Evolutionary conservation across 208 protist genomes (phyloP).

Genomic region (Porcisia deanei): DNA sequence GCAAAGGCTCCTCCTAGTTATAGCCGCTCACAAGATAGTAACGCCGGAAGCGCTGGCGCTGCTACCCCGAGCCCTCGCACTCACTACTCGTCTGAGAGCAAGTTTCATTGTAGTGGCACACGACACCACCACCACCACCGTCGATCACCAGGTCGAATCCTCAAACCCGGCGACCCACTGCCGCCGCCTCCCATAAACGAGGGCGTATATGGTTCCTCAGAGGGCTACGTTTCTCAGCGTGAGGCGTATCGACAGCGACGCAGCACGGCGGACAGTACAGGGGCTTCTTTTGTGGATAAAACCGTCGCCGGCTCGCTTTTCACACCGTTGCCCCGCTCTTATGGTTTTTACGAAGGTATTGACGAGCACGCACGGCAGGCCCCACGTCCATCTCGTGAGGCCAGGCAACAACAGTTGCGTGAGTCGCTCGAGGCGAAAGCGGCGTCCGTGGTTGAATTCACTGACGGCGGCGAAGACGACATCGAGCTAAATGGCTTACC

Average conservation of each 20-base stretch:
- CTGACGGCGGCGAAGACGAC: slow-evolving; percentile 73
- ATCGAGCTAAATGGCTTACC: slow-evolving; percentile 75
- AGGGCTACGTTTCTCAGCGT: slow-evolving; percentile 33
- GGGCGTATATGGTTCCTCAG: not conserved
- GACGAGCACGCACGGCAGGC: slow-evolving; percentile 59
- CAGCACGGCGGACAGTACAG: not conserved
- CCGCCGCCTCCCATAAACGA: slow-evolving; percentile 1
- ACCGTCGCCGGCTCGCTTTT: slow-evolving; percentile 50
- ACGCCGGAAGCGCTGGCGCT: not conserved
- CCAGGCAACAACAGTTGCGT: slow-evolving; percentile 49
- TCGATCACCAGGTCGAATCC: slow-evolving; percentile 6
- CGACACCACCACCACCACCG: not conserved
- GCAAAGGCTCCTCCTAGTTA: not conserved
- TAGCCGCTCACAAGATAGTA: not conserved
- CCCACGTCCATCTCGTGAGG: slow-evolving; percentile 36
- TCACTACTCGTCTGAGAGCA: not conserved
- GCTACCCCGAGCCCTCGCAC: not conserved
- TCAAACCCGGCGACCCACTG: slow-evolving; percentile 21
- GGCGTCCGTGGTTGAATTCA: slow-evolving; percentile 75
- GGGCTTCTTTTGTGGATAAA: not conserved
- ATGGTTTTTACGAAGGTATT: slow-evolving; percentile 72
- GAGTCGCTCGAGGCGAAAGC: slow-evolving; percentile 61
- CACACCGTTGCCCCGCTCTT: slow-evolving; percentile 60
- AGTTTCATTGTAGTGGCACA: not conserved
- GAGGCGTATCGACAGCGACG: slow-evolving; percentile 20